Base-by-base conservation (phyloP, 768 basidiomycete genomes). In the Leucocoprinus sp. region DNA sequence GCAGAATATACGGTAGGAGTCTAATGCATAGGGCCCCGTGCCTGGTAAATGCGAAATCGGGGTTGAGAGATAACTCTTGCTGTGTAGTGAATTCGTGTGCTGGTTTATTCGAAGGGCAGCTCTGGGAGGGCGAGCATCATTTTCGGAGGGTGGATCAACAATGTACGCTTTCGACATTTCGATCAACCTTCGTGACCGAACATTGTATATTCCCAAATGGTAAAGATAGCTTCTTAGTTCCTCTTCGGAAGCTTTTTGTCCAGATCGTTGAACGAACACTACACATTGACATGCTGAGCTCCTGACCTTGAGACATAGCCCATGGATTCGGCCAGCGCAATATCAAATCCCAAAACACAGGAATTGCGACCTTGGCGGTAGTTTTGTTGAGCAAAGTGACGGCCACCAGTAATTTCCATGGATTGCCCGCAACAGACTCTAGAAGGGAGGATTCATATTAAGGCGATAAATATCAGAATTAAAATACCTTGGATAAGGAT, bases 1-100 rank as follows among this genome's bases (percentile, higher is more conserved):
- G 49, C 75, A 84, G 59, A 84, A 88, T 15, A 88, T 84, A 31
- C 82, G 71, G 54, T 84, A 84, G 4, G 81, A 85, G 57, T 88
- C 85, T 1, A 84, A 68, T 1, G 86, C 86, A 49, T 88, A 89
- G 2, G 67, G 64, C 0, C 86, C 84, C 1, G 78, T 67, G 0
- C 84, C 84, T 0, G 81, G 78, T 21, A 80, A 69, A 53, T 79
- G 72, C 31, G 76, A 75, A 43, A 79, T 62, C 8, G 72, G 64
- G 8, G 75, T 77, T 5, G 63, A 56, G 1, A 71, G 69, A 50
- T 77, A 79, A 34, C 57, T 24, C 28, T n/a, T 52, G 23, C 43
- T 45, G 37, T 52, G 54, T 53, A 56, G 60, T 9, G 12, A 6
- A 8, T 51, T 11, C 18, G 38, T 48, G 31, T 42, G 48, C 50